Conservation (phyloP, 108 stramenopile species). For the Nannochloropsis salina region DNA sequence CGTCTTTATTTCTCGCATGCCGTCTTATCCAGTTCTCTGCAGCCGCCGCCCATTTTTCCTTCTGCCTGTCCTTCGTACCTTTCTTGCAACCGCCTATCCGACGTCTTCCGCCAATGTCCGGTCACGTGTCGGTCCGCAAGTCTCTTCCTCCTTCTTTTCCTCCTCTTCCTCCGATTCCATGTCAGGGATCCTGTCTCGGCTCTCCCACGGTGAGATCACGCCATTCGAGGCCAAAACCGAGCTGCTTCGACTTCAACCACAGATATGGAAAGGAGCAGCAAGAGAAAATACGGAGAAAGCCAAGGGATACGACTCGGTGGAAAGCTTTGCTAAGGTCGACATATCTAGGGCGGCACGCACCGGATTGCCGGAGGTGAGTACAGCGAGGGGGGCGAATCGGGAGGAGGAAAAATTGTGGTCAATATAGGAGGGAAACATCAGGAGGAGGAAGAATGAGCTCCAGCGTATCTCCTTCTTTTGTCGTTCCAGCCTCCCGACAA, state of each 20-base stretch:
- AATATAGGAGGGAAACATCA: too few relatives aligned
- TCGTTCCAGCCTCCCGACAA: too few relatives aligned
- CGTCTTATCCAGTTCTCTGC: too few relatives aligned
- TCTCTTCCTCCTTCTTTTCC: background rate
- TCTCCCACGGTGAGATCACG: background rate
- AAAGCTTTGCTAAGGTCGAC: slow-evolving; percentile 39
- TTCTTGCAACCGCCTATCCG: too few relatives aligned
- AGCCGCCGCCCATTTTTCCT: too few relatives aligned
- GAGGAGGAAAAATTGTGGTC: background rate
- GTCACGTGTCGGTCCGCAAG: too few relatives aligned
- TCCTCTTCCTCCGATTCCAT: background rate
- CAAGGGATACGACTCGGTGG: slow-evolving; percentile 20
- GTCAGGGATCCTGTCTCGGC: background rate
- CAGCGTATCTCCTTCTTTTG: too few relatives aligned
- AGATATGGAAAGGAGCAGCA: background rate
- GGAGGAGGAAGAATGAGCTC: too few relatives aligned
- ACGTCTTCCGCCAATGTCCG: too few relatives aligned
- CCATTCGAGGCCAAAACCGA: background rate
- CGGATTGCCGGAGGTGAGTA: slow-evolving; percentile 38
- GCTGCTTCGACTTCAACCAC: background rate
- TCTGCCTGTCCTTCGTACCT: too few relatives aligned
- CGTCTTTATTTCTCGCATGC: too few relatives aligned
- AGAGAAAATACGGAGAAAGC: background rate
- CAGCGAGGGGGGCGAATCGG: background rate
- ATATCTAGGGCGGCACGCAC: slow-evolving; percentile 26